These are phyloP conservation scores for Moelleriella libera DNA, from an alignment of 2,329 filamentous ascomycete genomes.

Conservation along the genomic window DNA sequence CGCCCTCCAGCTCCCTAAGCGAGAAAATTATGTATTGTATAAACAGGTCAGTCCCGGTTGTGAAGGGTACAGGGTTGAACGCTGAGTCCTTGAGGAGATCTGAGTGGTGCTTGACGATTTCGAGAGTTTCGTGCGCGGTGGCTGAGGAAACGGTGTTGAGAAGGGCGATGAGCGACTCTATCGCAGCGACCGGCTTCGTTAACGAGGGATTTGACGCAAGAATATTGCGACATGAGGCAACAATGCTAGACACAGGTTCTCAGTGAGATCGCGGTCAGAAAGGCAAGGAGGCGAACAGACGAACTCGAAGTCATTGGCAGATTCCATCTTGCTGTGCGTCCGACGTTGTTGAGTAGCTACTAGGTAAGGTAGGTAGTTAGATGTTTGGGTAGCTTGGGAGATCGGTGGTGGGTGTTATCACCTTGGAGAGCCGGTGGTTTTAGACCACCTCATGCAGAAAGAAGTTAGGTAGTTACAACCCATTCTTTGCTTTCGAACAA, in stretches of 20 bases:
- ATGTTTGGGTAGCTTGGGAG: background rate
- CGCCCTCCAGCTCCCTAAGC: conserved; percentile 39
- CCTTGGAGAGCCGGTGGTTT: no score
- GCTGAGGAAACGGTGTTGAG: conserved; percentile 66
- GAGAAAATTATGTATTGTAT: conserved; percentile 80
- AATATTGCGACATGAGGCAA: conserved; percentile 38
- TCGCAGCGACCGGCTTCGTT: conserved; percentile 91
- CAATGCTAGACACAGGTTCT: conserved; percentile 27
- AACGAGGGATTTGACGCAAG: conserved; percentile 61
- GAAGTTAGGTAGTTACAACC: no score
- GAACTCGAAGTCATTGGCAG: conserved; percentile 9
- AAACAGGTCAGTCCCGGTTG: conserved; percentile 90
- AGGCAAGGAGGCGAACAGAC: conserved; percentile 1
- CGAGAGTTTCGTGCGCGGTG: conserved; percentile 88
- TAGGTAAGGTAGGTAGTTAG: background rate
- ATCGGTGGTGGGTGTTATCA: no score
- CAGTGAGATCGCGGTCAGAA: background rate
- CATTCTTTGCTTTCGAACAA: no score
- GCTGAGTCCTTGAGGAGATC: conserved; percentile 63
- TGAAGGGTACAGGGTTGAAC: conserved; percentile 79
- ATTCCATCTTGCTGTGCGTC: background rate
- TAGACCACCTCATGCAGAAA: no score
- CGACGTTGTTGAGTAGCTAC: no score
- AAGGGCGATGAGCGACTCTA: conserved; percentile 78
- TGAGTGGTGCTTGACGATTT: conserved; percentile 67